These are phyloP conservation scores for Melanogaster broomeanus DNA, from an alignment of 768 basidiomycete species.

Conservation along the genomic window DNA sequence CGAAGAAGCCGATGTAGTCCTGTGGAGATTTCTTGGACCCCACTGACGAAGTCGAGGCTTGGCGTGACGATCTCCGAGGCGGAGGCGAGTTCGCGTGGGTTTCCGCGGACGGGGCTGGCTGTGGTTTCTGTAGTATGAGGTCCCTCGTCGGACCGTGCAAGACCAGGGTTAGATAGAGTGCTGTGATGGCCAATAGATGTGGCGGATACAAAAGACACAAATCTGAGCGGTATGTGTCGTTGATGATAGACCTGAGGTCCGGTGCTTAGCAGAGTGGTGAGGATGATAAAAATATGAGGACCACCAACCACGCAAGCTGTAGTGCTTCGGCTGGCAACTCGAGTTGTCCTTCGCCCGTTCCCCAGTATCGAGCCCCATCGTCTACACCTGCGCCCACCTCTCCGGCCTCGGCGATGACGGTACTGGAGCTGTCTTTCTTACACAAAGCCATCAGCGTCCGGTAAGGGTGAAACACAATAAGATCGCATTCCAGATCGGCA, in stretches of 20 bases:
- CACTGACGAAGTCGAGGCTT: slow-evolving; percentile 34
- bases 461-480: slow-evolving; percentile 94
- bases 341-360: slow-evolving; percentile 75
- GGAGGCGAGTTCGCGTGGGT: slow-evolving; percentile 41
- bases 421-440: slow-evolving; percentile 50
- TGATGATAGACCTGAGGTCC: slow-evolving; percentile 84
- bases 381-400: slow-evolving; percentile 55
- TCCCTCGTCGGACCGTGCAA: slow-evolving; percentile 63
- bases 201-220: slow-evolving; percentile 95
- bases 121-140: slow-evolving; percentile 40
- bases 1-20: slow-evolving; percentile 81
- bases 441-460: slow-evolving; percentile 81
- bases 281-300: background rate
- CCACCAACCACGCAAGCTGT: slow-evolving; percentile 86
- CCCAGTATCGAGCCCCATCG: slow-evolving; percentile 71
- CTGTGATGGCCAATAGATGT: slow-evolving; percentile 90
- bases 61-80: slow-evolving; percentile 59
- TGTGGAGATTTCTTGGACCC: slow-evolving; percentile 42
- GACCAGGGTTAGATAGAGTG: slow-evolving; percentile 85
- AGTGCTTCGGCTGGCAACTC: slow-evolving; percentile 75
- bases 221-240: slow-evolving; percentile 93
- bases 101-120: slow-evolving; percentile 22
- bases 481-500: slow-evolving; percentile 93
- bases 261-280: background rate
- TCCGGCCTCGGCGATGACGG: slow-evolving; percentile 53